phyloP scores from a whole-genome alignment of 225 moss, liverwort and hornwort genomes.

The Thuidium tamariscinum region DNA sequence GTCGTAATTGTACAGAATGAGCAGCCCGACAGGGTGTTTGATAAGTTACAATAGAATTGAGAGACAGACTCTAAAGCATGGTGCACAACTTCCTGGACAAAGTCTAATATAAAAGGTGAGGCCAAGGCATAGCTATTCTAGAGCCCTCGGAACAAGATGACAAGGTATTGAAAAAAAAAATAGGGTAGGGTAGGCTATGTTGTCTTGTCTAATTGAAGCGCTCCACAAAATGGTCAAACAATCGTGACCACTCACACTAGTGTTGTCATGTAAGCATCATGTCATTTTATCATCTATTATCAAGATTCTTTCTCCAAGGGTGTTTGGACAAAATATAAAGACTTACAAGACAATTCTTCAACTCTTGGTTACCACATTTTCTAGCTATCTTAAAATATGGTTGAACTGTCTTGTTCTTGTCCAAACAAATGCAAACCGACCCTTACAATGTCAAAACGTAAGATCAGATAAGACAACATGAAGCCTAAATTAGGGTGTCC shows the following conservation, averaged over 20 bases:
- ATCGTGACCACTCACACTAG: neutral
- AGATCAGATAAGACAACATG: neutral
- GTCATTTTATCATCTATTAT: neutral
- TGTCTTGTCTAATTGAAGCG: neutral
- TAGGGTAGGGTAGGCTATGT: neutral
- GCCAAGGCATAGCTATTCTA: neutral
- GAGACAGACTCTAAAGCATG: neutral
- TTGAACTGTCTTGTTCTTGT: neutral
- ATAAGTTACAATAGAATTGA: neutral
- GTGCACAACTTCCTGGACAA: neutral
- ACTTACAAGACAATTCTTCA: neutral
- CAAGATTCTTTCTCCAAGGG: neutral
- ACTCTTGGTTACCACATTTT: neutral
- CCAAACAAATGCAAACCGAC: neutral
- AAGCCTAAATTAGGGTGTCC: neutral
- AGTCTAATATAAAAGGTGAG: neutral
- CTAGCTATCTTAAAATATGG: neutral
- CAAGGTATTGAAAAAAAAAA: neutral
- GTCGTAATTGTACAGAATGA: neutral
- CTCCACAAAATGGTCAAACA: neutral
- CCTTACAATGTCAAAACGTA: neutral
- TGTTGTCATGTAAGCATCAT: neutral
- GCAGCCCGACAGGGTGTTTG: neutral
- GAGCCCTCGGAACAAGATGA: neutral
- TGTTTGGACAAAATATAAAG: neutral